Percentiles rank a stretch among this genome's conserved stretches.
Evolutionary conservation across 495 filamentous ascomycete genomes (phyloP).

Genomic region (Podospora conica): DNA sequence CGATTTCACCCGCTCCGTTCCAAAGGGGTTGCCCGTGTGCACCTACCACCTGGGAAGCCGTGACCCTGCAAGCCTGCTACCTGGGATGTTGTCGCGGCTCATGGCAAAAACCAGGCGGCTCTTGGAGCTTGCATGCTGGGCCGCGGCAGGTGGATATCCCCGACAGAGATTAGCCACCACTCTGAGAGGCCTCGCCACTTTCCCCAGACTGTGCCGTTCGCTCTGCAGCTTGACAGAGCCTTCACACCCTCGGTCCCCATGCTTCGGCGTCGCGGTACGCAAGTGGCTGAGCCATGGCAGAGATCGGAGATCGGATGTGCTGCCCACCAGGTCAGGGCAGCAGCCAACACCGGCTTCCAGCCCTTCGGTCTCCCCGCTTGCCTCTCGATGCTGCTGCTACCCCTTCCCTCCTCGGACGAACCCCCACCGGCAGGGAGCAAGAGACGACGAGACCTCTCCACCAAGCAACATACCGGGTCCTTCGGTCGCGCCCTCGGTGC

Average conservation of each 20-base stretch:
- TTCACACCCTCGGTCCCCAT: neutral
- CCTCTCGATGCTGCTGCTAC: neutral
- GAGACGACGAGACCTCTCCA: neutral
- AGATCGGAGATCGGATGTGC: neutral
- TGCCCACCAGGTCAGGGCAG: neutral
- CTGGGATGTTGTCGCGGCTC: neutral
- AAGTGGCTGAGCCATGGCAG: neutral
- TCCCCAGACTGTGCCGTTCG: neutral
- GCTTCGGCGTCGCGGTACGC: neutral
- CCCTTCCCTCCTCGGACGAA: conserved; percentile 2
- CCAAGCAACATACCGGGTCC: conserved; percentile 11
- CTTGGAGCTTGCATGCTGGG: neutral
- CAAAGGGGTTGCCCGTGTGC: neutral
- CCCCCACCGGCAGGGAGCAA: neutral
- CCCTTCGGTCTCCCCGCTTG: neutral
- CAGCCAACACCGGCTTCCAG: neutral
- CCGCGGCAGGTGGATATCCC: neutral
- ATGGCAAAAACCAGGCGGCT: neutral
- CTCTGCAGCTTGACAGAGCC: neutral
- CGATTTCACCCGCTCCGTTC: conserved; percentile 22
- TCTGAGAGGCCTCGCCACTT: neutral
- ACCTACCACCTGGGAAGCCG: neutral
- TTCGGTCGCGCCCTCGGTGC: conserved; percentile 5
- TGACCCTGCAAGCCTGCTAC: neutral
- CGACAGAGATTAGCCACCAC: neutral